Conservation (phyloP, 345 rosid genomes). For the Eutrema heterophyllum region DNA sequence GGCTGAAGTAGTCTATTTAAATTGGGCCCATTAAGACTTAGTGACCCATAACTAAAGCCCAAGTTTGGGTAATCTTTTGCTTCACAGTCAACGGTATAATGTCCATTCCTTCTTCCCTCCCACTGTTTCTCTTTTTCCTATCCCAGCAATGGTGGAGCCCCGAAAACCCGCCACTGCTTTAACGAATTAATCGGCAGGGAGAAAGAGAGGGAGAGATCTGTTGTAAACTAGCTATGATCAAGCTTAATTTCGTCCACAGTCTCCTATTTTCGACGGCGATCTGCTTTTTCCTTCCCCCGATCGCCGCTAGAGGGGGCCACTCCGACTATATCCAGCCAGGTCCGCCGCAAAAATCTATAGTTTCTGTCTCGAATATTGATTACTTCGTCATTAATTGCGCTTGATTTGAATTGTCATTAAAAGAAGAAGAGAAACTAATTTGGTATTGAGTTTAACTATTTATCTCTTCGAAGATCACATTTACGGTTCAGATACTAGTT, state of each 20-base stretch:
- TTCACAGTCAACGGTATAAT: constrained; percentile 22
- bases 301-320: constrained; percentile 44
- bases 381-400: not conserved
- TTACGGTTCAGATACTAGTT: not conserved
- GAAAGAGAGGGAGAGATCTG: not conserved
- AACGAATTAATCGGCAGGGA: constrained; percentile 1
- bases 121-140: not conserved
- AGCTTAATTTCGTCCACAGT: not conserved
- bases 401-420: not conserved
- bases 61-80: not conserved
- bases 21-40: not conserved
- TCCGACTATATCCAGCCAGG: constrained; percentile 37
- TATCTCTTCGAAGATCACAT: not conserved
- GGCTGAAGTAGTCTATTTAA: not conserved
- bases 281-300: constrained; percentile 19
- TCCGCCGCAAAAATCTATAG: not conserved
- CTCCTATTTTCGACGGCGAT: constrained; percentile 21
- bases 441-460: not conserved
- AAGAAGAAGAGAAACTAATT: not conserved
- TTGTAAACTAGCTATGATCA: constrained; percentile 4
- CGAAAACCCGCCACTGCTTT: not conserved
- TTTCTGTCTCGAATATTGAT: not conserved
- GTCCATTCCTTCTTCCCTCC: not conserved
- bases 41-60: not conserved
- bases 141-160: constrained; percentile 8